These are phyloP conservation scores for Magnusiomyces paraingens DNA, from an alignment of 1,139 yeast species.

Conservation along the genomic window DNA sequence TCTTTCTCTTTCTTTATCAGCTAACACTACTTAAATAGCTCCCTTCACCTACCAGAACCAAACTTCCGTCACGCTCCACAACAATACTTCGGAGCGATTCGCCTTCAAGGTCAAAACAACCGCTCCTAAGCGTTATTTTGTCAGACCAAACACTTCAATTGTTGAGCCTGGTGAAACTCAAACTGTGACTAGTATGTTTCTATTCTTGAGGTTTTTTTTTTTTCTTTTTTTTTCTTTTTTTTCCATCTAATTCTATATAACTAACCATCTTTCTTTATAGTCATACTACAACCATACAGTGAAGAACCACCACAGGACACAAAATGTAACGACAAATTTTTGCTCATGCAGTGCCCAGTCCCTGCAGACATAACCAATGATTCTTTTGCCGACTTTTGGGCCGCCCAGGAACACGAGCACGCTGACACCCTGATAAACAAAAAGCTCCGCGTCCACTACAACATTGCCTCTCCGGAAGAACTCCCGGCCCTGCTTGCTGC, in stretches of 20 bases:
- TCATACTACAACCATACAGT: conserved; percentile 7
- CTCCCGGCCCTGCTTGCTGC: neutral
- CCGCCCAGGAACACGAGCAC: conserved; percentile 1
- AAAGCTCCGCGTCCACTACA: conserved; percentile 2
- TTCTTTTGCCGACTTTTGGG: conserved; percentile 7
- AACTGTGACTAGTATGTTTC: conserved; percentile 49
- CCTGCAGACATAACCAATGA: neutral
- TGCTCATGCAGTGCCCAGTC: conserved; percentile 7
- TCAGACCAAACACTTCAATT: conserved; percentile 87
- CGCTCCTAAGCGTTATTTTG: conserved; percentile 93
- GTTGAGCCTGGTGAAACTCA: conserved; percentile 67
- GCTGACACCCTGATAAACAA: neutral
- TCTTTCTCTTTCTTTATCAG: conserved; percentile 3
- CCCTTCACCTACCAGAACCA: conserved; percentile 73
- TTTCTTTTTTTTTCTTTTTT: neutral
- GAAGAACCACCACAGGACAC: neutral
- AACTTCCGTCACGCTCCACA: conserved; percentile 60
- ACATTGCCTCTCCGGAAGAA: conserved; percentile 1
- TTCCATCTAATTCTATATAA: neutral
- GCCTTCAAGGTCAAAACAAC: conserved; percentile 98
- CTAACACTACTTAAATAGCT: conserved; percentile 17
- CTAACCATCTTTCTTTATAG: neutral
- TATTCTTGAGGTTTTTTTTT: neutral
- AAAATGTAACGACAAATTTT: conserved; percentile 6
- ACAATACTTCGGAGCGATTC: conserved; percentile 51